Evolutionary conservation across 108 stramenopile genomes (phyloP).

Genomic region (Cyclotella distinguenda): DNA sequence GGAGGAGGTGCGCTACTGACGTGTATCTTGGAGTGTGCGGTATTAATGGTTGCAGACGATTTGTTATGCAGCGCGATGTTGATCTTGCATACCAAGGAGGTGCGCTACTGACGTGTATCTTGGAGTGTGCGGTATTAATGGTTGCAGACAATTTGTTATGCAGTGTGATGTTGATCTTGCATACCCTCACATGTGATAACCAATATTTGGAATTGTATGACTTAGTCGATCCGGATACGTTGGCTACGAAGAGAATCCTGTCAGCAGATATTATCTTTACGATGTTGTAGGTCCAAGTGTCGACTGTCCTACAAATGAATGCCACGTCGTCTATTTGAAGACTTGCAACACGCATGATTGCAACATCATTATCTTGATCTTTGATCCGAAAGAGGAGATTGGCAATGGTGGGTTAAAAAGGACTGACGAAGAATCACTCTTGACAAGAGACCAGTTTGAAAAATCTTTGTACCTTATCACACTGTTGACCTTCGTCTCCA

Average conservation of each 20-base stretch:
- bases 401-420: no score
- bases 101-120: no score
- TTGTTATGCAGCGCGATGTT: neutral
- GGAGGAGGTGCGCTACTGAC: no score
- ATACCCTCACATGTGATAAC: conserved; percentile 5
- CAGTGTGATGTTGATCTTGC: conserved; percentile 1
- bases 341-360: conserved; percentile 10
- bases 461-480: no score
- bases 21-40: no score
- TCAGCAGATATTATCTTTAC: conserved; percentile 12
- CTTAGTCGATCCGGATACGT: conserved; percentile 13
- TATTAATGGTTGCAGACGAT: neutral
- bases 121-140: neutral
- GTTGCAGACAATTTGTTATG: neutral
- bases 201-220: conserved; percentile 17
- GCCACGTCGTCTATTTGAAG: conserved; percentile 14
- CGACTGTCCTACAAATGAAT: conserved; percentile 18
- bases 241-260: conserved; percentile 12
- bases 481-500: conserved; percentile 21
- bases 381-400: no score
- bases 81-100: conserved; percentile 7
- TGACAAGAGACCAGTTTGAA: no score
- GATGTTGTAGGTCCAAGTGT: conserved; percentile 11
- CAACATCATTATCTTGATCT: conserved; percentile 23
- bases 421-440: no score